phyloP scores from a whole-genome alignment of 148 eudicot species.

The Fagopyrum homotropicum region DNA sequence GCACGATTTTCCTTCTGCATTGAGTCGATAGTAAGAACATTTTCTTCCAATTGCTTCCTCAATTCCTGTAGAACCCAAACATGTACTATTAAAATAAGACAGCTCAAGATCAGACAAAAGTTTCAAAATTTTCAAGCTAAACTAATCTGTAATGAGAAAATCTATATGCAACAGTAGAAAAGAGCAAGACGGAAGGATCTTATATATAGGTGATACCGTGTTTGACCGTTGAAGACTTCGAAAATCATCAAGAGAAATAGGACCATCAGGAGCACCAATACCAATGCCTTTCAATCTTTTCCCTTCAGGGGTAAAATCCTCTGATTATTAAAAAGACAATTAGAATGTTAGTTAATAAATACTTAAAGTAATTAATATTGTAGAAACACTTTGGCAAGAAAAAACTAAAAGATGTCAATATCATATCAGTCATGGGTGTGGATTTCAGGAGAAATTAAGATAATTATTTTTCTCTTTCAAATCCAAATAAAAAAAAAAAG shows the following conservation, averaged over 20 bases:
- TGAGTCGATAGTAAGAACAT: constrained; percentile 56
- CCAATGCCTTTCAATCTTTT: constrained; percentile 94
- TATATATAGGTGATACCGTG: constrained; percentile 40
- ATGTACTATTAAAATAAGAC: not conserved
- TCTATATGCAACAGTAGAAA: not conserved
- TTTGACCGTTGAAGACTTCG: constrained; percentile 91
- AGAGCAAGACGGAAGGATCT: not conserved
- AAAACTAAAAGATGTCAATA: not conserved
- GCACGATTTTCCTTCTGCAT: constrained; percentile 64
- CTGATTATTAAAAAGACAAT: constrained; percentile 25
- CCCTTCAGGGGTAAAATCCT: constrained; percentile 53
- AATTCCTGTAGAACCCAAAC: constrained; percentile 49
- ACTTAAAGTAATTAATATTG: not conserved
- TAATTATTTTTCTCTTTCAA: not conserved
- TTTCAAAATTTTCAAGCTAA: not conserved
- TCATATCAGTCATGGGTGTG: not conserved
- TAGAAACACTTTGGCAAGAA: not conserved
- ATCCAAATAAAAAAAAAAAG: not conserved
- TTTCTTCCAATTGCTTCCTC: constrained; percentile 82
- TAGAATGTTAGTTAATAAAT: not conserved
- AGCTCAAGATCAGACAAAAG: not conserved
- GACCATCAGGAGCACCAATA: constrained; percentile 88
- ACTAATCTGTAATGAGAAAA: not conserved
- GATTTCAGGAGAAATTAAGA: too few species aligned
- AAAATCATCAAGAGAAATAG: constrained; percentile 92